Evolutionary conservation across 2,329 filamentous ascomycete species (phyloP), one percentile per base, ranked within the genome.

Genomic region (Ceratocystiopsis minuta): DNA sequence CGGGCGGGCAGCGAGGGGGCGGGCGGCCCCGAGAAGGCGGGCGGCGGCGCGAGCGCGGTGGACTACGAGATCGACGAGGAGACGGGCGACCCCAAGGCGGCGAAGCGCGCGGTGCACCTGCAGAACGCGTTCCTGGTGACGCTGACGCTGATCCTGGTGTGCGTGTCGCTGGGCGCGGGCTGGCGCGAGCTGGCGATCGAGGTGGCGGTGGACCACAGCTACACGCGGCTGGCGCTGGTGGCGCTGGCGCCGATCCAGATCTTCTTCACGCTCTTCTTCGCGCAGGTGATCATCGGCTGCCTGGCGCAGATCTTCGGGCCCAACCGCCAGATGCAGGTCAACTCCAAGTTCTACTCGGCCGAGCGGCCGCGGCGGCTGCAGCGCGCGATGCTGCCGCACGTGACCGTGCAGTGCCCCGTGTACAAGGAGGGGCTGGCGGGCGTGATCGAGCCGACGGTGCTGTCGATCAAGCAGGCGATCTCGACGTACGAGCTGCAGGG

Each of bases 391-490:
- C 66, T 87, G 15, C 80, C 80, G 2, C 81, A 84, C 53, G 67
- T 84, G 48, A 88, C 82, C 3, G 80, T 92, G 36, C 84, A 93
- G 54, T 87, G 82, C 56, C 84, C 84, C 5, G 81, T 92, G 0
- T 92, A 90, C 64, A 90, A 88, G 57, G 84, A 92, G 57, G 82
- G 83, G 49, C 67, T 92, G 3, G 62, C 63, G 33, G 73, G 66
- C 46, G 84, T 92, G 57, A 86, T 87, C 52, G 70, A 68, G 16
- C 82, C 82, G 9, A 88, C 82, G 0, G 72, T 87, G 52, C 75
- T 75, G 52, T 86, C 80, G 2, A 70, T 87, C 59, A 85, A 85
- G 60, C 70, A 78, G 51, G 79, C 79, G 47, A 83, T 84, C 54
- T 79, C 76, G 31, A 82, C 77, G 0, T 85, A 84, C 52, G 80